phyloP scores from a whole-genome alignment of 2,329 filamentous ascomycete species.

The Ceratocystis smalleyi region DNA sequence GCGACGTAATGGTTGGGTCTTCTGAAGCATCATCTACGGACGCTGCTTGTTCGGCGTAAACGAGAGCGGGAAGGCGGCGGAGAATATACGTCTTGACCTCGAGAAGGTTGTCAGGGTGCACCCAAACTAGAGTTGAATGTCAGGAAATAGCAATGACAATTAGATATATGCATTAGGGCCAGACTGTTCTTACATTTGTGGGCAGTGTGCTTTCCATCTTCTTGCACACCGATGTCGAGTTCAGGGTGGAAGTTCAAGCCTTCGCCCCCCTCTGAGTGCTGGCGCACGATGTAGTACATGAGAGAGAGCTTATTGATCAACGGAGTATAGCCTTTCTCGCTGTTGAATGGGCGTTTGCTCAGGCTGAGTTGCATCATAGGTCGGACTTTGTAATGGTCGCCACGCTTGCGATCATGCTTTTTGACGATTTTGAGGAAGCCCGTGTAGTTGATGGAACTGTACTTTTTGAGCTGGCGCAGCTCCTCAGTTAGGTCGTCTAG shows the following conservation, averaged over 20 bases:
- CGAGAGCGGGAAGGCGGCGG: conserved; percentile 72
- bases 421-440: conserved; percentile 96
- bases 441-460: conserved; percentile 91
- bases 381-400: conserved; percentile 69
- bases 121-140: conserved; percentile 52
- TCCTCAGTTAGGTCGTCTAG: conserved; percentile 80
- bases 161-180: neutral
- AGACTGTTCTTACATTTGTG: conserved; percentile 56
- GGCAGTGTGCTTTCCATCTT: conserved; percentile 48
- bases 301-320: conserved; percentile 80
- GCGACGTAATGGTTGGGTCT: conserved; percentile 82
- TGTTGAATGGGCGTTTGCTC: conserved; percentile 83
- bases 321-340: conserved; percentile 74
- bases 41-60: conserved; percentile 78
- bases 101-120: conserved; percentile 85
- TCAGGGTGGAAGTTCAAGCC: conserved; percentile 23
- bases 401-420: conserved; percentile 93
- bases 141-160: conserved; percentile 20
- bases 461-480: conserved; percentile 85
- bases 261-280: conserved; percentile 53
- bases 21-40: conserved; percentile 67
- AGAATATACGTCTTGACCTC: conserved; percentile 95
- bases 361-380: conserved; percentile 84
- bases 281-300: conserved; percentile 88
- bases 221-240: conserved; percentile 32